These are phyloP conservation scores for Populus tremula DNA, from an alignment of 345 rosid species.

Conservation along the genomic window DNA sequence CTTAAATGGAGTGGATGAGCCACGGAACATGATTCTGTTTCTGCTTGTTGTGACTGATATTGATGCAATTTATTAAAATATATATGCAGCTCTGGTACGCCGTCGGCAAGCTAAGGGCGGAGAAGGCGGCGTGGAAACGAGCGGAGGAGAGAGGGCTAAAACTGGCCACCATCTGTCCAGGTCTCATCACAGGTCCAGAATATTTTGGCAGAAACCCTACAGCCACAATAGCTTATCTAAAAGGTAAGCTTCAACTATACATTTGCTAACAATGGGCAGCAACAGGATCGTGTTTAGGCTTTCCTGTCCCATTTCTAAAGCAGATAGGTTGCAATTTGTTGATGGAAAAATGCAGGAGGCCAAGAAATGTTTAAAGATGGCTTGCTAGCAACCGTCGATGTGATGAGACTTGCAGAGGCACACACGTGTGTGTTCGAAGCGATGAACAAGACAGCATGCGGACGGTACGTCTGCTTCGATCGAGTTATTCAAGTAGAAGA, in stretches of 20 bases:
- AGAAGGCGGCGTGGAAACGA: conserved; percentile 61
- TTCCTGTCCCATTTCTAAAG: neutral
- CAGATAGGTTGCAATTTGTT: neutral
- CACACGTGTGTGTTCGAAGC: conserved; percentile 58
- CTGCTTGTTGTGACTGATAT: neutral
- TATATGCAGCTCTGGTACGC: conserved; percentile 74
- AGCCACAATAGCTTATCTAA: conserved; percentile 60
- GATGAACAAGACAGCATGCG: conserved; percentile 52
- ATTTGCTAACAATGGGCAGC: neutral
- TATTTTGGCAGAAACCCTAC: conserved; percentile 53
- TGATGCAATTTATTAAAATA: neutral
- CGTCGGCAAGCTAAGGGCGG: conserved; percentile 85
- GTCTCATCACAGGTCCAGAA: conserved; percentile 62
- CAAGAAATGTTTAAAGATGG: conserved; percentile 60
- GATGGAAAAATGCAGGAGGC: conserved; percentile 39
- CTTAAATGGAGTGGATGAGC: neutral
- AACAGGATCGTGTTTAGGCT: neutral
- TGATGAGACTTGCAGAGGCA: conserved; percentile 57
- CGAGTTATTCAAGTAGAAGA: conserved; percentile 41
- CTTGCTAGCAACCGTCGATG: conserved; percentile 58
- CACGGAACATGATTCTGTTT: neutral
- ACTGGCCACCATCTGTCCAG: conserved; percentile 38
- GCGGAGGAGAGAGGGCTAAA: conserved; percentile 50
- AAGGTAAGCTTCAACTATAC: conserved; percentile 36
- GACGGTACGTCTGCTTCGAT: conserved; percentile 71